Base-by-base conservation (phyloP, 2,329 filamentous ascomycete genomes). In the Sarocladium strictum region DNA sequence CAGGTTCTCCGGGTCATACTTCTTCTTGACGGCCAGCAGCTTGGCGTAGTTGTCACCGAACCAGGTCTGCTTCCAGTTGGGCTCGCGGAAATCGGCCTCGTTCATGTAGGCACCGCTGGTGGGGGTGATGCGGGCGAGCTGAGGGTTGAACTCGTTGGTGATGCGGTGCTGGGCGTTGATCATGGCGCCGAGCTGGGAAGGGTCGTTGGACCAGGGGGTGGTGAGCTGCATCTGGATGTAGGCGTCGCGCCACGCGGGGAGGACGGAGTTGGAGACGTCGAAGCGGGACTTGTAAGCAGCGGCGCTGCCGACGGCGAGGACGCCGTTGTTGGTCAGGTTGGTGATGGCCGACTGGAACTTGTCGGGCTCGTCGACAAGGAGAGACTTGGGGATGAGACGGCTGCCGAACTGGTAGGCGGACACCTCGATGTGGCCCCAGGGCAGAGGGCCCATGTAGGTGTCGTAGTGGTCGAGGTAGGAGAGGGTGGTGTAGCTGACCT, bases 61-160 rank as follows among this genome's bases (percentile, higher is more conserved):
- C 61, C 78, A 79, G 2, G 60, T 63, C 11, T 68, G 29, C 61
- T 77, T 67, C 62, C 68, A 79, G 37, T 72, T 58, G 0, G 66
- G 66, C 60, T 77, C 67, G 32, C 65, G 64, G 50, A 75, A 74
- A 61, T 79, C 71, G 2, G 72, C 77, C 65, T 83, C 79, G 59
- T 79, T 80, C 69, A 77, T 67, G 62, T 79, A 79, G 1, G 71
- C 65, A 2, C 72, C 75, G 9, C 69, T 66, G 1, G 67, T 69
- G 0, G 75, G 73, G 1, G 74, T 74, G 5, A 72, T 64, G 2
- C 59, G 64, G 57, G 69, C 65, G 14, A 74, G 60, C 51, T 62
- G 40, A 0, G 66, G 67, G 55, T 68, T 60, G 47, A 67, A 60
- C 53, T 64, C 57, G 40, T 67, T 55, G 10, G 67, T 69, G 57